Evolutionary conservation across 108 stramenopile genomes (phyloP).

Genomic region (Discostella pseudostelligera): DNA sequence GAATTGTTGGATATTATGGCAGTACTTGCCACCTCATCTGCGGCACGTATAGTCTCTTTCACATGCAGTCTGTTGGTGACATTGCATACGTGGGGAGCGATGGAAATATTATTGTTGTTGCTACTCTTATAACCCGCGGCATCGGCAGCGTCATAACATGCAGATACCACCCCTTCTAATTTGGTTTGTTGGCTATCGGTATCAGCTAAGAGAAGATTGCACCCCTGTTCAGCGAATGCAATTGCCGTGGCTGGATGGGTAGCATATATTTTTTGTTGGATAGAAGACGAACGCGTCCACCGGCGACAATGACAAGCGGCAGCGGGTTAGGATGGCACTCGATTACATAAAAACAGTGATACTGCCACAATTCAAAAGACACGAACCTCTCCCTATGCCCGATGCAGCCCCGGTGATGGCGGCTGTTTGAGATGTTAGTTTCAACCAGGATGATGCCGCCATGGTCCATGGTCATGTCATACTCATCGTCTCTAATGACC

Average conservation of each 20-base stretch:
- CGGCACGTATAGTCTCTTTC: conserved; percentile 31
- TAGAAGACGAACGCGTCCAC: too few relatives aligned
- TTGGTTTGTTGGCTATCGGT: conserved; percentile 19
- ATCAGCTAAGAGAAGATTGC: conserved; percentile 42
- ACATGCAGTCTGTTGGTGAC: conserved; percentile 56
- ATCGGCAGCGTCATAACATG: conserved; percentile 19
- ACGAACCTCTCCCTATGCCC: conserved; percentile 66
- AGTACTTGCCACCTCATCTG: conserved; percentile 39
- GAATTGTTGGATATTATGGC: conserved; percentile 18
- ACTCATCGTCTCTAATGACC: too few relatives aligned
- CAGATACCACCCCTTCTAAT: conserved; percentile 22
- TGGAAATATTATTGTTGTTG: conserved; percentile 8
- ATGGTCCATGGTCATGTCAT: too few relatives aligned
- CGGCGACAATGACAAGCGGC: too few relatives aligned
- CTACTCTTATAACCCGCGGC: too few relatives aligned
- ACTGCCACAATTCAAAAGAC: not conserved
- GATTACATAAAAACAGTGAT: not conserved
- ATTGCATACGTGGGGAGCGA: conserved; percentile 45
- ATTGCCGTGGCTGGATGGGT: conserved; percentile 8
- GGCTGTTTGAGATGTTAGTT: conserved; percentile 54
- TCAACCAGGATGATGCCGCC: conserved; percentile 44
- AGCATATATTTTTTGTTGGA: not conserved
- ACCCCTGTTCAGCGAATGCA: conserved; percentile 29
- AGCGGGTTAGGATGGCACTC: too few relatives aligned
- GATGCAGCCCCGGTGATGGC: conserved; percentile 78